Percentiles rank a stretch among this genome's conserved stretches.
Conservation (phyloP, 495 filamentous ascomycete genomes). For the Delitschia confertaspora region DNA sequence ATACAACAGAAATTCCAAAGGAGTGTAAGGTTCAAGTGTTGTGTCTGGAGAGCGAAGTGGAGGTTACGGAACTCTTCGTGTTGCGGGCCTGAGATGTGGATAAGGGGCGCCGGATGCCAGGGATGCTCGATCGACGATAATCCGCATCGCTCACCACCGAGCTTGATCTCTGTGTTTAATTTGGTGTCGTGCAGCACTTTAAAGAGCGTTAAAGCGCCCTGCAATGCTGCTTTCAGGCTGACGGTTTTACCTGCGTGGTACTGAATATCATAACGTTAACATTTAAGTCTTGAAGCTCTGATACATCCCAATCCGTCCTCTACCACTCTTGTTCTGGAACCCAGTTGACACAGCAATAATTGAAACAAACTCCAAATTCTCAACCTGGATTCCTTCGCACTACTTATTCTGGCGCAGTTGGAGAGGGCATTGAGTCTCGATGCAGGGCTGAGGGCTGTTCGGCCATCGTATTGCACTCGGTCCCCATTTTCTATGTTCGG, state of each 20-base stretch:
- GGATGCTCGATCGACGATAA: constrained; percentile 9
- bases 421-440: too few species aligned
- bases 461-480: constrained; percentile 7
- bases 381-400: too few species aligned
- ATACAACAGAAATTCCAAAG: neutral
- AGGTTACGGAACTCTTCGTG: too few species aligned
- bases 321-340: neutral
- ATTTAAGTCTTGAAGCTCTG: too few species aligned
- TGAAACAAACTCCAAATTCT: constrained; percentile 17
- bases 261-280: too few species aligned
- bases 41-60: neutral
- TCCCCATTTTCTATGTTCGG: constrained; percentile 19
- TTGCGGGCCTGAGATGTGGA: constrained; percentile 7
- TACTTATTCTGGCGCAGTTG: too few species aligned
- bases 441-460: constrained; percentile 25
- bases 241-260: constrained; percentile 10
- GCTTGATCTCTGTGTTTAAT: constrained; percentile 24
- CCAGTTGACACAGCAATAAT: constrained; percentile 4
- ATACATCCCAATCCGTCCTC: neutral
- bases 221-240: constrained; percentile 9
- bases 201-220: constrained; percentile 7
- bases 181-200: constrained; percentile 20
- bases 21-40: neutral
- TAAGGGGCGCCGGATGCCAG: constrained; percentile 22
- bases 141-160: constrained; percentile 12